A percentile compares a stretch with the other conserved stretches of the same genome.
Conservation (phyloP, 1,139 yeast genomes). For the Hansenula sp. region DNA sequence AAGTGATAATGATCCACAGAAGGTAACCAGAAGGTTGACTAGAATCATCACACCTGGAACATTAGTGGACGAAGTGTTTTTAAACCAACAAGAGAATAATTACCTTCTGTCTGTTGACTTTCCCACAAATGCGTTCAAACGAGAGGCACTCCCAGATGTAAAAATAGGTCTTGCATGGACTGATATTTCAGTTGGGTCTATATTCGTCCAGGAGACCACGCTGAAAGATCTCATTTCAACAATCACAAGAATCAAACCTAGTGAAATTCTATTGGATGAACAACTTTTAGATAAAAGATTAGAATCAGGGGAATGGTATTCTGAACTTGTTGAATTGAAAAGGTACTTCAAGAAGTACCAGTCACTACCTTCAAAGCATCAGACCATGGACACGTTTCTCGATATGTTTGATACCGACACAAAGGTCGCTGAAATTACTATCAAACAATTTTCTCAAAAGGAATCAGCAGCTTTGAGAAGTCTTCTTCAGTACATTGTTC, state of each 20-base stretch:
- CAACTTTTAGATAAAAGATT: conserved; percentile 27
- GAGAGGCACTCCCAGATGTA: conserved; percentile 43
- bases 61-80: conserved; percentile 77
- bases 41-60: conserved; percentile 93
- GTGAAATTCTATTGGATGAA: conserved; percentile 33
- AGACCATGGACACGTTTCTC: conserved; percentile 28
- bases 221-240: conserved; percentile 30
- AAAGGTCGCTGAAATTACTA: conserved; percentile 10
- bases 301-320: conserved; percentile 48
- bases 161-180: conserved; percentile 82
- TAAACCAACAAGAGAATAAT: conserved; percentile 70
- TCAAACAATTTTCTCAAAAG: conserved; percentile 33
- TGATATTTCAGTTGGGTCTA: conserved; percentile 81
- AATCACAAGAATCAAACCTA: conserved; percentile 32
- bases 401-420: conserved; percentile 27
- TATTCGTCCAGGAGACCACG: conserved; percentile 59
- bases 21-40: conserved; percentile 65
- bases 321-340: conserved; percentile 57
- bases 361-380: conserved; percentile 30
- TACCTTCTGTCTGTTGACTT: conserved; percentile 63
- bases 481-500: conserved; percentile 52
- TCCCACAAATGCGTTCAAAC: conserved; percentile 42
- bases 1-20: conserved; percentile 28
- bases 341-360: conserved; percentile 60
- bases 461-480: conserved; percentile 53